phyloP scores from a whole-genome alignment of 306 rosid species.

The cucumber (Cucumis sativus) region Cucumber_9930_V3 NC_026660.2:27200001-27200500 shows the following conservation, averaged over 20 bases:
- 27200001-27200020: not conserved
- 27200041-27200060: not conserved
- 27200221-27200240: constrained; percentile 47
- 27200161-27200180: constrained; percentile 66
- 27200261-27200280: constrained; percentile 45
- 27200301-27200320: constrained; percentile 48
- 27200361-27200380: constrained; percentile 68
- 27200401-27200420: constrained; percentile 60
- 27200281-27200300: constrained; percentile 45
- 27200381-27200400: constrained; percentile 79
- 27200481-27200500: constrained; percentile 53
- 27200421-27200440: constrained; percentile 57
- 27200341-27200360: constrained; percentile 58
- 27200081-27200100: not conserved
- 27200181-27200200: constrained; percentile 34
- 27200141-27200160: constrained; percentile 32
- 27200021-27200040: not conserved
- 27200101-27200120: not conserved
- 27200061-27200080: not conserved
- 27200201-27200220: constrained; percentile 34
- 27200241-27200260: constrained; percentile 46
- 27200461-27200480: constrained; percentile 32
- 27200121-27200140: not conserved
- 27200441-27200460: constrained; percentile 50
- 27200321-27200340: constrained; percentile 60